Evolutionary conservation across 345 rosid genomes (phyloP).

Genomic region (Orychophragmus violaceus): DNA sequence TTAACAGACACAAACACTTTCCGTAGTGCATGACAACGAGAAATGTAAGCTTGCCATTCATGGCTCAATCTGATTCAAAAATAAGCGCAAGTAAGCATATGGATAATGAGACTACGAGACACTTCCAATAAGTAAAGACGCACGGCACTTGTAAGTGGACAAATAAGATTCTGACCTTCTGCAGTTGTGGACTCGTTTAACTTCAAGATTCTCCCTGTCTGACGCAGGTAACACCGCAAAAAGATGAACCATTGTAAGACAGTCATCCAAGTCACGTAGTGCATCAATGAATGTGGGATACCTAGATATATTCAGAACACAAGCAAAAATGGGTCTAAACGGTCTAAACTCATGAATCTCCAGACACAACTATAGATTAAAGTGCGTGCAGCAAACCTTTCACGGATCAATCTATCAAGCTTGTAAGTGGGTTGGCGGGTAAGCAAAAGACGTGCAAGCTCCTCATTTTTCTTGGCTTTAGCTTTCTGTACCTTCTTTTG

Average conservation of each 20-base stretch:
- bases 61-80: slow-evolving; percentile 65
- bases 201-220: slow-evolving; percentile 73
- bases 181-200: slow-evolving; percentile 71
- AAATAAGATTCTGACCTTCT: slow-evolving; percentile 47
- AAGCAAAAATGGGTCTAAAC: neutral
- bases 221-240: slow-evolving; percentile 86
- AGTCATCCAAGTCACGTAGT: slow-evolving; percentile 91
- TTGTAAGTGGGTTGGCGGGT: slow-evolving; percentile 69
- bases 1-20: slow-evolving; percentile 88
- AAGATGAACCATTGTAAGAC: slow-evolving; percentile 88
- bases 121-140: neutral
- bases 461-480: slow-evolving; percentile 71
- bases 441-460: slow-evolving; percentile 52
- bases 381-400: slow-evolving; percentile 50
- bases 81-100: neutral
- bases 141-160: neutral
- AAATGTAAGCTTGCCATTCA: slow-evolving; percentile 94
- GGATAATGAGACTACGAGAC: neutral
- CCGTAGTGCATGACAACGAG: slow-evolving; percentile 68
- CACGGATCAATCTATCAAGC: slow-evolving; percentile 61
- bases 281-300: slow-evolving; percentile 84
- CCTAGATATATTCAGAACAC: slow-evolving; percentile 41
- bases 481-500: slow-evolving; percentile 76
- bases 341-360: neutral
- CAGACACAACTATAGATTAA: neutral